A percentile compares a stretch with the other conserved stretches of the same genome.
phyloP scores from a whole-genome alignment of 108 stramenopile genomes.

The Skeletonema menzelii region DNA sequence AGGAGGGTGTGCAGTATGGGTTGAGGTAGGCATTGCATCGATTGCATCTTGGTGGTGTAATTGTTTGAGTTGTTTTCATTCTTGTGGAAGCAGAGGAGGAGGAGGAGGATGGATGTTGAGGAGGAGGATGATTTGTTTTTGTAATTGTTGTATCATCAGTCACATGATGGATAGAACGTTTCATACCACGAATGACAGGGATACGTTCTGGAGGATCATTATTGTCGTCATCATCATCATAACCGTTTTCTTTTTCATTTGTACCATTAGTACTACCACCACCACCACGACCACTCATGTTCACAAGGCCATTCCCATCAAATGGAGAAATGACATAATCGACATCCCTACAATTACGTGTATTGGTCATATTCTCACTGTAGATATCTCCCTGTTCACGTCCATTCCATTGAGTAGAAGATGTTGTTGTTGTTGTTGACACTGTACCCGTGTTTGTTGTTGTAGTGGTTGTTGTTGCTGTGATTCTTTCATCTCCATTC shows the following conservation, averaged over 20 bases:
- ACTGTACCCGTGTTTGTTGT: too few species aligned
- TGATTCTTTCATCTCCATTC: neutral
- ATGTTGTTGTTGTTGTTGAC: neutral
- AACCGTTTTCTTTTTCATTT: slow-evolving; percentile 11
- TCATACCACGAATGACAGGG: slow-evolving; percentile 41
- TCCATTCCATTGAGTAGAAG: slow-evolving; percentile 23
- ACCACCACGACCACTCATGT: neutral
- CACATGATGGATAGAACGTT: neutral
- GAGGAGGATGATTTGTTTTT: neutral
- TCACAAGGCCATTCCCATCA: neutral
- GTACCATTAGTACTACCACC: neutral
- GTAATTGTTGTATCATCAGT: neutral
- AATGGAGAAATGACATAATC: slow-evolving; percentile 23
- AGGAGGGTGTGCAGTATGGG: slow-evolving; percentile 60
- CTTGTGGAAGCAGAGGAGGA: neutral
- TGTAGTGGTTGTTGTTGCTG: neutral
- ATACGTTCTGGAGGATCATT: slow-evolving; percentile 52
- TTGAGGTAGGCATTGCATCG: slow-evolving; percentile 79
- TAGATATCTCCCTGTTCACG: slow-evolving; percentile 42
- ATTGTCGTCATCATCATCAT: too few species aligned
- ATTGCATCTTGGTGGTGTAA: slow-evolving; percentile 63
- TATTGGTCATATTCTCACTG: neutral
- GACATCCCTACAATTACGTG: neutral
- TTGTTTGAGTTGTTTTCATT: slow-evolving; percentile 3
- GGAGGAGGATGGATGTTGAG: neutral